phyloP scores from a whole-genome alignment of 1,284 basidiomycete genomes.

The Pseudozyma thailandica region DNA sequence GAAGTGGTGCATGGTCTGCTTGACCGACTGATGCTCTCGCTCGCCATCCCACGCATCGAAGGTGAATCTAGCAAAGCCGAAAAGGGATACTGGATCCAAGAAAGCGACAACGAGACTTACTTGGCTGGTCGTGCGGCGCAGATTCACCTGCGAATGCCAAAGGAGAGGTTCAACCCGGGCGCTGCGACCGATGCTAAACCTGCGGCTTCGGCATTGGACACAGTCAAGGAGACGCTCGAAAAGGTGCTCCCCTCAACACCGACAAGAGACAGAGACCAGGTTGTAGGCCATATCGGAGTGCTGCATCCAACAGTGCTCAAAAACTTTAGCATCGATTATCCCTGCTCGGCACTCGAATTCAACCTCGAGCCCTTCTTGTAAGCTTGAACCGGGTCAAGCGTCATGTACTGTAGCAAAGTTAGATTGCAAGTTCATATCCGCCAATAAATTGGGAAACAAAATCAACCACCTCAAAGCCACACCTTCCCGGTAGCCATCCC shows the following conservation, averaged over 20 bases:
- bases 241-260: conserved; percentile 13
- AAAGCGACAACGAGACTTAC: conserved; percentile 78
- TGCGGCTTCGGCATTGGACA: conserved; percentile 19
- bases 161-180: conserved; percentile 24
- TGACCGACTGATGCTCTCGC: conserved; percentile 92
- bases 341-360: conserved; percentile 96
- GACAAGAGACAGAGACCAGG: conserved; percentile 8
- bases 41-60: conserved; percentile 84
- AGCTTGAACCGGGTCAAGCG: no score
- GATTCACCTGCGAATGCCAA: conserved; percentile 79
- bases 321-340: conserved; percentile 75
- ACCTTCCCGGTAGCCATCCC: no score
- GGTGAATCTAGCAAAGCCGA: conserved; percentile 72
- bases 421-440: no score
- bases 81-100: conserved; percentile 86
- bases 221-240: conserved; percentile 28
- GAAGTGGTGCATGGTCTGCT: conserved; percentile 95
- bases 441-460: no score
- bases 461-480: no score
- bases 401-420: no score
- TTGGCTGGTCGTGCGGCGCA: conserved; percentile 93
- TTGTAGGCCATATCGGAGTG: conserved; percentile 55
- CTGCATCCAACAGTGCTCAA: conserved; percentile 62
- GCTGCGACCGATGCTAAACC: conserved; percentile 15
- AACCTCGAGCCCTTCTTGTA: conserved; percentile 91